phyloP scores from a whole-genome alignment of 768 basidiomycete species.

The Calocybe indica region DNA sequence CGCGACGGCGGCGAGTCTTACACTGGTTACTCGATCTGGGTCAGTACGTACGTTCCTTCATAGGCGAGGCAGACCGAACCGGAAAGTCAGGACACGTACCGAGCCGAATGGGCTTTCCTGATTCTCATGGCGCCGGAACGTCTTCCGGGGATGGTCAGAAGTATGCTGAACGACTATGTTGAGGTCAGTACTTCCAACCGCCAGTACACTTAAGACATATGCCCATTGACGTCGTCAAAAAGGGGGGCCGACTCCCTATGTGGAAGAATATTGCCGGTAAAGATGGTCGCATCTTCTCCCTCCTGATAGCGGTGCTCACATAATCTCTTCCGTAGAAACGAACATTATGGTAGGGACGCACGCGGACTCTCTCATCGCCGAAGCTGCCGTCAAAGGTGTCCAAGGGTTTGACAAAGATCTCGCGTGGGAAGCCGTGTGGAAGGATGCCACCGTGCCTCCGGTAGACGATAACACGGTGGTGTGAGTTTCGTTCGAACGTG shows the following conservation, averaged over 20 bases:
- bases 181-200: slow-evolving; percentile 33
- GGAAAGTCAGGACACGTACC: slow-evolving; percentile 60
- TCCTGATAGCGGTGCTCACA: background rate
- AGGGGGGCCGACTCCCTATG: slow-evolving; percentile 85
- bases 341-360: slow-evolving; percentile 86
- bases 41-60: slow-evolving; percentile 19
- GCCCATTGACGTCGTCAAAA: background rate
- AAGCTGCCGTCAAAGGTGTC: slow-evolving; percentile 63
- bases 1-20: slow-evolving; percentile 52
- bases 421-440: slow-evolving; percentile 72
- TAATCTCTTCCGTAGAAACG: slow-evolving; percentile 39
- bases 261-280: slow-evolving; percentile 80
- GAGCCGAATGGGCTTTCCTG: slow-evolving; percentile 75
- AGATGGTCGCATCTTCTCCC: slow-evolving; percentile 4
- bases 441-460: slow-evolving; percentile 65
- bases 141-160: slow-evolving; percentile 68
- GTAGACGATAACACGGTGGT: slow-evolving; percentile 43
- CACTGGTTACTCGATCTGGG: slow-evolving; percentile 79
- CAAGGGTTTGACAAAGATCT: slow-evolving; percentile 54
- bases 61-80: background rate
- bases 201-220: slow-evolving; percentile 7
- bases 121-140: slow-evolving; percentile 74
- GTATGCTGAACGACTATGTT: slow-evolving; percentile 75
- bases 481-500: slow-evolving; percentile 26
- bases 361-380: slow-evolving; percentile 72